These are phyloP conservation scores for Tetracladium marchalianum DNA, from an alignment of 495 filamentous ascomycete genomes.

Conservation along the genomic window DNA sequence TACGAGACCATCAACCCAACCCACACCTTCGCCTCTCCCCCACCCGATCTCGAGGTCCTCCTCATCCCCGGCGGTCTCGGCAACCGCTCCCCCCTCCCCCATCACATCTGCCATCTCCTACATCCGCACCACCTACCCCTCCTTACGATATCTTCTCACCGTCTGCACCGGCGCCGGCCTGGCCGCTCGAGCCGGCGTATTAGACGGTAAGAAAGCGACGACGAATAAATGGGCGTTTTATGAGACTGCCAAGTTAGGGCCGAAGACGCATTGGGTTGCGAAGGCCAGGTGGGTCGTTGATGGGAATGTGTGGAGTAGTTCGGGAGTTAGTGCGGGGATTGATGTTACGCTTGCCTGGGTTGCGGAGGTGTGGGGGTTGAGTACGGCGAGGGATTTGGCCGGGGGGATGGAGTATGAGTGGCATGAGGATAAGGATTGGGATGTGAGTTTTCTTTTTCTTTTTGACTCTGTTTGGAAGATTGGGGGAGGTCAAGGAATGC, in stretches of 20 bases:
- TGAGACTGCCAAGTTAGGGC: constrained; percentile 21
- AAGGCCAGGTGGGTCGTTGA: constrained; percentile 55
- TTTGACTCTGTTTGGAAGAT: no score
- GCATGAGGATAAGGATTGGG: constrained; percentile 21
- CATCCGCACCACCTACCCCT: constrained; percentile 31
- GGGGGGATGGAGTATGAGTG: constrained; percentile 26
- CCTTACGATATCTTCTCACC: constrained; percentile 45
- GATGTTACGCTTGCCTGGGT: constrained; percentile 51
- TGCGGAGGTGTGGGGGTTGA: constrained; percentile 30
- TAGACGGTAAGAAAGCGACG: constrained; percentile 51
- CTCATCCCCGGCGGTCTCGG: constrained; percentile 58
- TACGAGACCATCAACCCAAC: constrained; percentile 46
- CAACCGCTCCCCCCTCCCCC: constrained; percentile 24
- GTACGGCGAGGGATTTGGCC: constrained; percentile 18
- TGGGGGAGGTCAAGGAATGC: no score
- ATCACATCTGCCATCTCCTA: constrained; percentile 32
- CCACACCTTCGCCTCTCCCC: constrained; percentile 42
- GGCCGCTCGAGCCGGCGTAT: constrained; percentile 40
- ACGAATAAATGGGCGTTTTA: constrained; percentile 38
- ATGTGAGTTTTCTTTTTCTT: constrained; percentile 4
- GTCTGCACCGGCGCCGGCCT: constrained; percentile 51
- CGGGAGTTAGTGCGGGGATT: constrained; percentile 55
- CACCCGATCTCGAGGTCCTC: constrained; percentile 47
- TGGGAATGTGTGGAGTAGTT: constrained; percentile 58
- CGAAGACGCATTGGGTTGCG: constrained; percentile 46